Evolutionary conservation across 768 basidiomycete species (phyloP), one percentile per base, ranked within the genome.

Genomic region (Hemileccinum rubropunctum): DNA sequence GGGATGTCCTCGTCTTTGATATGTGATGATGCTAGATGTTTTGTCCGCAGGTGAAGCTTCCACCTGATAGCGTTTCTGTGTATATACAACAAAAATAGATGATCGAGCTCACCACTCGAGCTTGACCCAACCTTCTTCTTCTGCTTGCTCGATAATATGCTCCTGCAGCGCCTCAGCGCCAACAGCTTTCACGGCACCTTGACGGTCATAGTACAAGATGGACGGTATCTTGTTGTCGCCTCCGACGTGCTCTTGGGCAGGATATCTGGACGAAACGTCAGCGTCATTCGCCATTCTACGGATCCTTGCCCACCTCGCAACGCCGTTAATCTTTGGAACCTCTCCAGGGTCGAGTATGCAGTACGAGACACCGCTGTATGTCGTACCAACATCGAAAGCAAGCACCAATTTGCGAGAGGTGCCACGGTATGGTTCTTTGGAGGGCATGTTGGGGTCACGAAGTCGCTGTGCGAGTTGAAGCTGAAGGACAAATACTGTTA

Each of bases 191-290:
- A 73, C 63, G 0, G 38, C 36, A 3, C 75, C 77, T 17, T 65
- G 51, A 9, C 53, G 46, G 49, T 77, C 76, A 52, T 79, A 80
- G 50, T 74, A 75, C 14, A 79, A 50, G 32, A 77, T 64, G 1
- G 76, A 34, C 0, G 76, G 78, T 36, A 80, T 76, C 50, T 79
- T 80, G 23, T 68, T 73, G 44, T 77, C 73, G 5, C 75, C 73
- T 4, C 73, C 73, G n/a, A 71, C 63, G 5, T 70, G 63, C n/a
- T 76, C 73, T 51, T 76, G 76, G 1, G 70, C 73, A 6, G 76
- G 79, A 49, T 72, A 78, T 48, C 78, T 79, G 34, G 11, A 41
- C 5, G 34, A n/a, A 4, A 3, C 10, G 15, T 34, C 34, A n/a
- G 34, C 14, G 15, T 34, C 34, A n/a, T n/a, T n/a, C 2, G 8